A percentile compares a stretch with the other conserved stretches of the same genome.
phyloP scores from a whole-genome alignment of 352 stramenopile genomes.

The Pythium dissotocum region DNA sequence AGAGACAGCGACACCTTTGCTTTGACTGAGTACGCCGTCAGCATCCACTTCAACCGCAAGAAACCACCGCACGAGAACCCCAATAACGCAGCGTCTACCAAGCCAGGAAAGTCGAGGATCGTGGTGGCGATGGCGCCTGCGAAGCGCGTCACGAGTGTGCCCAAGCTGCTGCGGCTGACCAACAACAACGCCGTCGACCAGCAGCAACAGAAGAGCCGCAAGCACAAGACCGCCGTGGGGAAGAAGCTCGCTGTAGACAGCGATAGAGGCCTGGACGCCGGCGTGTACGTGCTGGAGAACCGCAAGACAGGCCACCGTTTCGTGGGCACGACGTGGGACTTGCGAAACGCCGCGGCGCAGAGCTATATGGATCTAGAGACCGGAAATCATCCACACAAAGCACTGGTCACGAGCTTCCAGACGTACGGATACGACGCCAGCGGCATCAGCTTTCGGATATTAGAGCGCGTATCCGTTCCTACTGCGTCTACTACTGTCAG shows the following conservation, averaged over 20 bases:
- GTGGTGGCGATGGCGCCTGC: neutral
- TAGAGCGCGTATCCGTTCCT: constrained; percentile 46
- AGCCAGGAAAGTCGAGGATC: neutral
- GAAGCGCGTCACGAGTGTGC: constrained; percentile 12
- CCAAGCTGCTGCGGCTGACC: constrained; percentile 2
- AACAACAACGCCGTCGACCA: constrained; percentile 18
- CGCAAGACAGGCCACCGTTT: constrained; percentile 56
- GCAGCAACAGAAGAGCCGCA: constrained; percentile 29
- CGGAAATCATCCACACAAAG: constrained; percentile 46
- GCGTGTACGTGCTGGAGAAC: constrained; percentile 70
- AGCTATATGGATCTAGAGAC: constrained; percentile 45
- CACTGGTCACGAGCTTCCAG: constrained; percentile 43
- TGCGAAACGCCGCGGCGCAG: constrained; percentile 54
- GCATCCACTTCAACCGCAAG: constrained; percentile 12
- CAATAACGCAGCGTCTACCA: neutral
- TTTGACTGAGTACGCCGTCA: constrained; percentile 16
- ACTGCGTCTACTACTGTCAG: constrained; percentile 7
- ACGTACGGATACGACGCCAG: constrained; percentile 42
- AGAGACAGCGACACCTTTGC: neutral
- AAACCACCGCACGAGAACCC: neutral
- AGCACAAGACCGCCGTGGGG: constrained; percentile 11
- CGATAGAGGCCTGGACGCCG: constrained; percentile 50
- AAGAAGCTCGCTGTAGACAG: constrained; percentile 20
- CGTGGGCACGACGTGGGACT: constrained; percentile 75
- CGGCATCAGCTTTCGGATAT: constrained; percentile 53